Base-by-base conservation (phyloP, 306 rosid species). In the Sophora flavescens region DNA sequence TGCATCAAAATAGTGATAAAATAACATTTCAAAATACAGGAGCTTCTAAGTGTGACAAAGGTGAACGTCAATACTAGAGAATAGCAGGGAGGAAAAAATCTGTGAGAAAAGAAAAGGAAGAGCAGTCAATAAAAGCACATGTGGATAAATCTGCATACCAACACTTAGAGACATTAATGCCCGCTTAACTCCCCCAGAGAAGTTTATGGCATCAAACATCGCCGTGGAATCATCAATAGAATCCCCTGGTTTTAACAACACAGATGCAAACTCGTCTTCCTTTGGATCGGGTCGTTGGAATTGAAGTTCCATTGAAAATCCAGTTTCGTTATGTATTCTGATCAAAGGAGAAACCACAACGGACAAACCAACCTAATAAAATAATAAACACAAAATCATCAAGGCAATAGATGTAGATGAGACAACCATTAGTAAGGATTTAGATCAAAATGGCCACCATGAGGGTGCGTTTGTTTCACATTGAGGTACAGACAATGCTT, bases 161-260 rank as follows among this genome's bases (percentile, higher is more conserved):
- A 90, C 83, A 83, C 90, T 87, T 53, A 94, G 47, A 44, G 98
- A 94, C 82, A 64, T 83, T 82, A 94, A 80, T 75, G 98, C 96
- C 86, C 87, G 92, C 88, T 86, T 89, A 62, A 61, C 79, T 81
- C 91, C 98, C 66, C 96, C 97, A 64, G 98, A 86, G 72, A 88
- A 82, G 74, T 88, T 87, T 45, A 89, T 57, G 50, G 96, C 93
- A 73, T 88, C 95, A 85, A 92, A 94, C 85, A 82, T 85, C 66
- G 97, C 96, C 82, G 89, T 82, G 35, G 96, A 89, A 86, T 94
- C 98, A 75, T 94, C 98, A 82, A 92, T 86, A 75, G 86, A 83
- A 75, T 88, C 98, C 83, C 93, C 95, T 32, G 91, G 85, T 79
- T 86, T 89, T 65, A 94, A 85, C 57, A 84, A 67, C 64, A 85